Evolutionary conservation across 2,329 filamentous ascomycete genomes (phyloP).

Genomic region (Westerdykella aurantiaca): DNA sequence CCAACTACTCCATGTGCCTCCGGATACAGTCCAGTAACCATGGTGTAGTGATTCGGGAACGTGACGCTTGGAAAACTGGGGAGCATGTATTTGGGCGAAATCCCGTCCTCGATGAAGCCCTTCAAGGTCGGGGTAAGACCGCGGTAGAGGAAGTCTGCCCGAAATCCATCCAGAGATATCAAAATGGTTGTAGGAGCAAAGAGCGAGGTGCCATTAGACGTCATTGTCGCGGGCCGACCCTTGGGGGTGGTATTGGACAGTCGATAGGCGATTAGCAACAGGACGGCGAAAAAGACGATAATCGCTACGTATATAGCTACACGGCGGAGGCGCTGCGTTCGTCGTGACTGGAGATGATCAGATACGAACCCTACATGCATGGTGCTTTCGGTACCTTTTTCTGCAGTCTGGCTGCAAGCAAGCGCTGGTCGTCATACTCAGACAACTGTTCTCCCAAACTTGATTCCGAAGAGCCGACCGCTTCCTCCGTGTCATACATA

Average conservation of each 20-base stretch:
- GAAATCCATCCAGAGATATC: slow-evolving; percentile 91
- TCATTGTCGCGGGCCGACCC: slow-evolving; percentile 26
- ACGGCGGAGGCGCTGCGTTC: slow-evolving; percentile 37
- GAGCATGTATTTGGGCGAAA: slow-evolving; percentile 87
- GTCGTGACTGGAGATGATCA: slow-evolving; percentile 15
- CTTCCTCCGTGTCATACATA: slow-evolving; percentile 89
- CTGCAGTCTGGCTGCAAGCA: slow-evolving; percentile 49
- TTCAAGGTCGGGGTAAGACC: slow-evolving; percentile 77
- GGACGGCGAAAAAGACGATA: slow-evolving; percentile 48
- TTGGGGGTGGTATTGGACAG: slow-evolving; percentile 39
- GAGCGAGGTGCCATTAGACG: slow-evolving; percentile 75
- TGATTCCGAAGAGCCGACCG: slow-evolving; percentile 57
- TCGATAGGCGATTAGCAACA: slow-evolving; percentile 53
- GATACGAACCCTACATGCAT: slow-evolving; percentile 2
- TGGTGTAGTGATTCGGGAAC: slow-evolving; percentile 89
- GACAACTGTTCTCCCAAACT: slow-evolving; percentile 35
- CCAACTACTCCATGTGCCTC: slow-evolving; percentile 90
- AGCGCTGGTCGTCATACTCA: slow-evolving; percentile 45
- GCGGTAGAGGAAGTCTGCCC: slow-evolving; percentile 83
- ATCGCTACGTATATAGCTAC: slow-evolving; percentile 42
- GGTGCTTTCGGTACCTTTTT: slow-evolving; percentile 21
- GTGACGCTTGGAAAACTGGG: slow-evolving; percentile 95
- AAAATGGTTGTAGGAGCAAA: slow-evolving; percentile 91
- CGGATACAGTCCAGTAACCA: slow-evolving; percentile 86
- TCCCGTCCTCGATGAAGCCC: slow-evolving; percentile 70